Percentiles rank a stretch among this genome's conserved stretches.
Evolutionary conservation across 192 early-diverging fungal species (phyloP).

Genomic region (Neocallimastix lanati): DNA sequence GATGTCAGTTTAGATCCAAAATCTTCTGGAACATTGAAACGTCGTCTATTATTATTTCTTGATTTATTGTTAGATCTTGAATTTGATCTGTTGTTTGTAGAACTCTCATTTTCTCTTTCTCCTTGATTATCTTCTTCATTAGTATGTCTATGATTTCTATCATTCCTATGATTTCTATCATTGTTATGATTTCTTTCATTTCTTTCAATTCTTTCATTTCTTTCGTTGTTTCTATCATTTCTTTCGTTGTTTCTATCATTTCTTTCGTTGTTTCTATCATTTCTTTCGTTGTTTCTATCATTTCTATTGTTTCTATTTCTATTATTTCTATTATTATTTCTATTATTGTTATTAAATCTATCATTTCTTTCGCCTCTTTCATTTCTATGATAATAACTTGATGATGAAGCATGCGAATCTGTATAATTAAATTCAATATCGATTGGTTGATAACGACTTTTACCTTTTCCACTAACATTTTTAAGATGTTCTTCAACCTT

Average conservation of each 20-base stretch:
- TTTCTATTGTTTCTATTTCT: no score
- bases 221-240: not conserved
- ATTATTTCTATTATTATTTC: no score
- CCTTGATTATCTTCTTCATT: not conserved
- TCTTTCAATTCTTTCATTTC: not conserved
- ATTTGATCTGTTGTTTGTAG: not conserved
- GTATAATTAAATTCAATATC: conserved; percentile 1
- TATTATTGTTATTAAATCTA: no score
- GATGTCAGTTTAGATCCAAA: conserved; percentile 1
- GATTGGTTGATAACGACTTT: conserved; percentile 4
- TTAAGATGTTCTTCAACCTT: conserved; percentile 2
- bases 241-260: not conserved
- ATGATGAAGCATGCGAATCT: not conserved
- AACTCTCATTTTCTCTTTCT: not conserved
- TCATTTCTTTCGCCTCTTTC: no score
- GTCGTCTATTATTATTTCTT: not conserved
- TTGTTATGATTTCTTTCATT: not conserved
- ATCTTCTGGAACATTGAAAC: conserved; percentile 2
- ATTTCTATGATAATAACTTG: not conserved
- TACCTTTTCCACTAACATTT: conserved; percentile 1
- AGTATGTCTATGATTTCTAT: not conserved
- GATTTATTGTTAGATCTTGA: not conserved
- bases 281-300: no score
- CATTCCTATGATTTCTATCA: not conserved
- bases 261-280: no score